Evolutionary conservation across 2,329 filamentous ascomycete species (phyloP).

Genomic region (Talaromyces sp.): DNA sequence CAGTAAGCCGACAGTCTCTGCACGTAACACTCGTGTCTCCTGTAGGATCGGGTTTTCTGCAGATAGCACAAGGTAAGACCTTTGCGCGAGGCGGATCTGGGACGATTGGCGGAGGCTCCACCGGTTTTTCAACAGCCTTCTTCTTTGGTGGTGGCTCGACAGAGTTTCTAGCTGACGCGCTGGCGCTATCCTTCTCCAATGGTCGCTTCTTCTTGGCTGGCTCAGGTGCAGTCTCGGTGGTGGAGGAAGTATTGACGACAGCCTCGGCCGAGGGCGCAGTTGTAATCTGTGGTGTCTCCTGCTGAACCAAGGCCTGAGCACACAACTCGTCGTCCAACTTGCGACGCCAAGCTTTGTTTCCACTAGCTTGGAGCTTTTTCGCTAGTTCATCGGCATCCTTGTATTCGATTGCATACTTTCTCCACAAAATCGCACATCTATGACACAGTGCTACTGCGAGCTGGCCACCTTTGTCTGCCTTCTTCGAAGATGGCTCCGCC

Average conservation of each 20-base stretch:
- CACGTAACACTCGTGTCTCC: conserved; percentile 75
- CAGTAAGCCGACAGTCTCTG: conserved; percentile 82
- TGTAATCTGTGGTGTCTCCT: conserved; percentile 47
- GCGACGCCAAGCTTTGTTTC: conserved; percentile 80
- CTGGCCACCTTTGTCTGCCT: conserved; percentile 74
- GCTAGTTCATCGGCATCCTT: conserved; percentile 88
- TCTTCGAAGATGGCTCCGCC: conserved; percentile 61
- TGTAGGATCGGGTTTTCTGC: conserved; percentile 68
- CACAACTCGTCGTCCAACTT: conserved; percentile 85
- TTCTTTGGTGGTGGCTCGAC: conserved; percentile 58
- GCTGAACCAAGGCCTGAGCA: conserved; percentile 46
- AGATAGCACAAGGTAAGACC: conserved; percentile 80
- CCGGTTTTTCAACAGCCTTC: conserved; percentile 56
- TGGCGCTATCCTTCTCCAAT: conserved; percentile 51
- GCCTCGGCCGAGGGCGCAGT: conserved; percentile 47
- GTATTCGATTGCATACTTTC: conserved; percentile 93
- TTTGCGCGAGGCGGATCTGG: conserved; percentile 78
- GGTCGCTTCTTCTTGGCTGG: conserved; percentile 63
- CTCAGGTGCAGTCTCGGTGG: conserved; percentile 43
- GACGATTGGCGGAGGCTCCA: conserved; percentile 60
- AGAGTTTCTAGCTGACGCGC: conserved; percentile 45
- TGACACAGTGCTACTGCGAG: conserved; percentile 82
- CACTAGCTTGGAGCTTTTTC: conserved; percentile 78
- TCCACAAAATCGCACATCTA: conserved; percentile 89
- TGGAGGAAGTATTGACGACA: conserved; percentile 35